These are phyloP conservation scores for Epichloe scottii DNA, from an alignment of 2,329 filamentous ascomycete species.

Conservation along the genomic window DNA sequence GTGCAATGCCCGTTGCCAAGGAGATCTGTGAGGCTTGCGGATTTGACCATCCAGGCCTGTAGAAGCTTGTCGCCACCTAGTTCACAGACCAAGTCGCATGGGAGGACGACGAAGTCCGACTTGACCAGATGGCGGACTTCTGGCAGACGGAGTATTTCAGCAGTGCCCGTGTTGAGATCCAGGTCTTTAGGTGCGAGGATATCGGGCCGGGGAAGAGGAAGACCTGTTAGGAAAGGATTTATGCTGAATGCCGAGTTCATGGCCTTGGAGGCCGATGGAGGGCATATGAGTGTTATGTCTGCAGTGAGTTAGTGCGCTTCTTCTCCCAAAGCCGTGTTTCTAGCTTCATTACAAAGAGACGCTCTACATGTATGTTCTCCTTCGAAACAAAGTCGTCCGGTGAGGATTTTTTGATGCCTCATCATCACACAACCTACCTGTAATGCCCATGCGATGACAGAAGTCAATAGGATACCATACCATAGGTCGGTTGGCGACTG, in stretches of 20 bases:
- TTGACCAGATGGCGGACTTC: slow-evolving; percentile 70
- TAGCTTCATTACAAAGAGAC: not conserved
- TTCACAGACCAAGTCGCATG: slow-evolving; percentile 89
- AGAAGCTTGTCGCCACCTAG: slow-evolving; percentile 70
- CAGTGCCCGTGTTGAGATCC: slow-evolving; percentile 77
- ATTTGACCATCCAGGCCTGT: slow-evolving; percentile 84
- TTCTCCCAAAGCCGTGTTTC: too few relatives aligned
- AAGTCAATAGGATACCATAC: slow-evolving; percentile 83
- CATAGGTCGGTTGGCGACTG: slow-evolving; percentile 77
- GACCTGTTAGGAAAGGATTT: slow-evolving; percentile 62
- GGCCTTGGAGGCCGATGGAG: slow-evolving; percentile 51
- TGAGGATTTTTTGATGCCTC: too few relatives aligned
- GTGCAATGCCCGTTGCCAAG: slow-evolving; percentile 35
- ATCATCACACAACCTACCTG: slow-evolving; percentile 36
- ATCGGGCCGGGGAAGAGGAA: slow-evolving; percentile 61
- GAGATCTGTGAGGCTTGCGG: slow-evolving; percentile 53
- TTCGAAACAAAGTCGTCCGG: not conserved
- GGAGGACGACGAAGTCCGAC: slow-evolving; percentile 78
- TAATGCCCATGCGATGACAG: slow-evolving; percentile 70
- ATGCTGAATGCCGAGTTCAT: slow-evolving; percentile 61
- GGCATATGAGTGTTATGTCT: slow-evolving; percentile 54
- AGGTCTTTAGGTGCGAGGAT: slow-evolving; percentile 66
- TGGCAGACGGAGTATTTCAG: slow-evolving; percentile 72
- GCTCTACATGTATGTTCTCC: not conserved
- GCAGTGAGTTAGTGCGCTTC: not conserved